Percentiles rank a stretch among this genome's conserved stretches.
Evolutionary conservation across 1,284 basidiomycete species (phyloP).

Genomic region (Ustilago hordei): DNA sequence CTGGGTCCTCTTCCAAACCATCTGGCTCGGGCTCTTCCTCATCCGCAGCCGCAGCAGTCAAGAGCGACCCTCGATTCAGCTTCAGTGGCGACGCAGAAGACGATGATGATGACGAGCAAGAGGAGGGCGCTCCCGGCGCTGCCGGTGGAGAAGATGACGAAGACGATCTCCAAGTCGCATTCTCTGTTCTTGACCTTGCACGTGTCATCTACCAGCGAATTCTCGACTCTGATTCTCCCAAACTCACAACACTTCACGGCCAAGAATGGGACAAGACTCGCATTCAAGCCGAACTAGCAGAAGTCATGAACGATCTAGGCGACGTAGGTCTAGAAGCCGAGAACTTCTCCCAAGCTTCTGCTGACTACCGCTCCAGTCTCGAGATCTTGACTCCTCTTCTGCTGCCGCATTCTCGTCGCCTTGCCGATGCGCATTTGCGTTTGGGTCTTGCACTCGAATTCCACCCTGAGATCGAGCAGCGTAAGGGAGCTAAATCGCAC

Average conservation of each 20-base stretch:
- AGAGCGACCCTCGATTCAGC: slow-evolving; percentile 57
- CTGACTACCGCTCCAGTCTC: slow-evolving; percentile 60
- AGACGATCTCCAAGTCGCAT: slow-evolving; percentile 65
- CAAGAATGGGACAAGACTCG: slow-evolving; percentile 43
- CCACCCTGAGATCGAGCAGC: slow-evolving; percentile 57
- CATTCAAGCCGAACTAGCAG: slow-evolving; percentile 60
- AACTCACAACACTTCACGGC: slow-evolving; percentile 55
- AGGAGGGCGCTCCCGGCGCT: slow-evolving; percentile 26
- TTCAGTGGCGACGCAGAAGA: slow-evolving; percentile 64
- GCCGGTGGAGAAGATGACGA: slow-evolving; percentile 57
- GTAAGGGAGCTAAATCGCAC: slow-evolving; percentile 51
- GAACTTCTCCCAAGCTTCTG: slow-evolving; percentile 67
- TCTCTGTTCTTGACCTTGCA: slow-evolving; percentile 64
- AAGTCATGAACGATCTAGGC: slow-evolving; percentile 67
- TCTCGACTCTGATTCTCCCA: slow-evolving; percentile 22
- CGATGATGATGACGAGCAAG: slow-evolving; percentile 59
- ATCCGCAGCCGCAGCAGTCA: slow-evolving; percentile 10
- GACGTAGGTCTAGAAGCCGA: slow-evolving; percentile 67
- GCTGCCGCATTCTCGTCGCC: slow-evolving; percentile 60
- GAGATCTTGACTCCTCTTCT: slow-evolving; percentile 56
- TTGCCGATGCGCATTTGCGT: slow-evolving; percentile 66
- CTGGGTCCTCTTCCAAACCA: slow-evolving; percentile 24
- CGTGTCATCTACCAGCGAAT: slow-evolving; percentile 63
- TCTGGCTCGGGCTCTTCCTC: slow-evolving; percentile 22
- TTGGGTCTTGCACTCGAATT: slow-evolving; percentile 67